phyloP scores from a whole-genome alignment of 768 basidiomycete genomes.

The Mycena galopus region DNA sequence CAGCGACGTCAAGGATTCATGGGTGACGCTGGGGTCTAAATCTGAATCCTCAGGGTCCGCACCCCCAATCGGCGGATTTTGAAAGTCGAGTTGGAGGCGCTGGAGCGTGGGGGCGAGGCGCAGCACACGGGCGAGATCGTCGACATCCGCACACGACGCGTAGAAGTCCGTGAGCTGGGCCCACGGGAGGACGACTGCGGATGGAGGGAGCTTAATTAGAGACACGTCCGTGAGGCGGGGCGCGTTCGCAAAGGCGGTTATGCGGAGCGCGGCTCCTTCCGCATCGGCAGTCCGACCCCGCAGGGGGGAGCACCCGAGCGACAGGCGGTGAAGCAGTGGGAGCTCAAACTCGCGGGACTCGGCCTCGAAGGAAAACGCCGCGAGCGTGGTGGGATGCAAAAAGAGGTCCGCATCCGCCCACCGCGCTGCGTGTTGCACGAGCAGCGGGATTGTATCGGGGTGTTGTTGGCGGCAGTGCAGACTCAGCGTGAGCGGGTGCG shows the following conservation, averaged over 20 bases:
- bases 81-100: neutral
- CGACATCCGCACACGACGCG: neutral
- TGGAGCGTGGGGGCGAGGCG: neutral
- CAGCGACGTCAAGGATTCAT: neutral
- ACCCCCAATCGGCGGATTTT: neutral
- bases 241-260: conserved; percentile 7
- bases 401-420: conserved; percentile 15
- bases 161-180: conserved; percentile 2
- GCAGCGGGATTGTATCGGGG: neutral
- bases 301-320: neutral
- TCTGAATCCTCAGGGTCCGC: neutral
- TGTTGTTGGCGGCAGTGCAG: conserved; percentile 14
- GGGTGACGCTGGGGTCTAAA: neutral
- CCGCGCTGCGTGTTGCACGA: neutral
- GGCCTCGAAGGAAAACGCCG: neutral
- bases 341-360: neutral
- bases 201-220: conserved; percentile 3
- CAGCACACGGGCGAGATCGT: neutral
- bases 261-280: neutral
- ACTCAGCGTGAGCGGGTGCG: conserved; percentile 6
- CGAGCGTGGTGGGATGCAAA: conserved; percentile 7
- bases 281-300: neutral
- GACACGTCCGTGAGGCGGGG: conserved; percentile 14
- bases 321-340: conserved; percentile 11
- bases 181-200: conserved; percentile 6